Conservation (phyloP, 768 basidiomycete genomes). For the Tylopilus subfusipes region DNA sequence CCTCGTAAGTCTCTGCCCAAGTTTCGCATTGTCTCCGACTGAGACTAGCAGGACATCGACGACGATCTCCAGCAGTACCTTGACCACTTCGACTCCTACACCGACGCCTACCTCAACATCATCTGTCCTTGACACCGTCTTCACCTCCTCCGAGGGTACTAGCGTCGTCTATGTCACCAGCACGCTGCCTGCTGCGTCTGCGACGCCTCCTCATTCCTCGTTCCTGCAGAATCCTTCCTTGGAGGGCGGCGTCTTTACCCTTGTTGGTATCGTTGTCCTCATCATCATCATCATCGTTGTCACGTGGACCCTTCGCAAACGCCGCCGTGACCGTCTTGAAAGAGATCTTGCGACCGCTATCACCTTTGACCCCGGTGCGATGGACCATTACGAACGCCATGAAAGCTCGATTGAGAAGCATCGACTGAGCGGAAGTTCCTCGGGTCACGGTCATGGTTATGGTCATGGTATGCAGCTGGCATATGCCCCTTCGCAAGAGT, state of each 20-base stretch:
- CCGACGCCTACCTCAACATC: constrained; percentile 21
- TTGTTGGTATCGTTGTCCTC: constrained; percentile 48
- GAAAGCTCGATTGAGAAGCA: constrained; percentile 19
- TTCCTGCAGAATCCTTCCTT: constrained; percentile 68
- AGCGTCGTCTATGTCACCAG: constrained; percentile 31
- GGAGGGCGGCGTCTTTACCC: constrained; percentile 54
- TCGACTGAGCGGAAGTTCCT: constrained; percentile 24
- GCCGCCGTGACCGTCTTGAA: constrained; percentile 38
- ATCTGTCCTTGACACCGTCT: constrained; percentile 13
- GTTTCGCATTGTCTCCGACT: not conserved
- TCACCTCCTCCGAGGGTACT: constrained; percentile 24
- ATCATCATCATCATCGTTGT: constrained; percentile 41
- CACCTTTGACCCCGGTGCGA: constrained; percentile 46
- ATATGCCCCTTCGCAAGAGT: constrained; percentile 21
- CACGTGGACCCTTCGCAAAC: constrained; percentile 50
- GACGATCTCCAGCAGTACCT: constrained; percentile 13
- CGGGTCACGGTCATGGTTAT: constrained; percentile 21
- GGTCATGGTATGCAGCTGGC: constrained; percentile 16
- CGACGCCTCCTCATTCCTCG: constrained; percentile 22
- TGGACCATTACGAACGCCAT: constrained; percentile 26
- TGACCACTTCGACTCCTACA: constrained; percentile 5
- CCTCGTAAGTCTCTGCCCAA: constrained; percentile 20
- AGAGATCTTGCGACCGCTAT: constrained; percentile 41
- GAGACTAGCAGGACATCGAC: constrained; percentile 8
- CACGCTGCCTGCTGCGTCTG: constrained; percentile 26